Evolutionary conservation across 106 monocot genomes (phyloP), one percentile per base, ranked within the genome.

Genomic region (Xerophyta viscosa): DNA sequence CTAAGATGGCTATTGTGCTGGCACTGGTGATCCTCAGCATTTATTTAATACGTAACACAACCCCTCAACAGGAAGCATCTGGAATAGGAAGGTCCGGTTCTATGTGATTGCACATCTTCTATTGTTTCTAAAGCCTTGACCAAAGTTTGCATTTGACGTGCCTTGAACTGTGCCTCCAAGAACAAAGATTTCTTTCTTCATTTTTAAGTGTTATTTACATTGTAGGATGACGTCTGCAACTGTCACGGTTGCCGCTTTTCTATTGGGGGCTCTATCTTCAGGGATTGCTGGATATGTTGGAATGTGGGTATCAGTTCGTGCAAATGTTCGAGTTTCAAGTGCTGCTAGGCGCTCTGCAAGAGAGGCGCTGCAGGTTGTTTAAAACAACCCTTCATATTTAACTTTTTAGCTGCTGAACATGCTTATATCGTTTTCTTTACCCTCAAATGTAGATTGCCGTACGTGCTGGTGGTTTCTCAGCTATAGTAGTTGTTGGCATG

Each of bases 231-330:
- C 83, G 52, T 74, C 79, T 57, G 98, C 98, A 59, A 83, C 54
- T 67, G 77, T 99, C 59, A 99, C 98, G 5, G 86, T 86, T 59
- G 90, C 79, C 54, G 72, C 98, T 49, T 99, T 99, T 82, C 82
- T 99, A 43, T 65, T 99, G 47, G 98, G 98, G 36, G 98, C 98
- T 14, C 2, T 99, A 33, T 99, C 90, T 68, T 99, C 98, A 41
- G 98, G 90, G 45, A 61, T 80, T 48, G 98, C 98, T 61, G 98
- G 98, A 29, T 99, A 86, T 80, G 86, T 91, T 72, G 98, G 98
- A 25, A 99, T 99, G 98, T 99, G 90, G 98, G 90, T 99, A 20
- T 99, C 98, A 31, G 98, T 99, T 23, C 90, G 90, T 51, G 98
- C 98, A 60, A 99, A 99, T 86, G 90, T 99, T 58, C 62, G 98